Percentiles rank a stretch among this genome's conserved stretches.
phyloP scores from a whole-genome alignment of 2,329 filamentous ascomycete species.

The Lizonia empirigonia region DNA sequence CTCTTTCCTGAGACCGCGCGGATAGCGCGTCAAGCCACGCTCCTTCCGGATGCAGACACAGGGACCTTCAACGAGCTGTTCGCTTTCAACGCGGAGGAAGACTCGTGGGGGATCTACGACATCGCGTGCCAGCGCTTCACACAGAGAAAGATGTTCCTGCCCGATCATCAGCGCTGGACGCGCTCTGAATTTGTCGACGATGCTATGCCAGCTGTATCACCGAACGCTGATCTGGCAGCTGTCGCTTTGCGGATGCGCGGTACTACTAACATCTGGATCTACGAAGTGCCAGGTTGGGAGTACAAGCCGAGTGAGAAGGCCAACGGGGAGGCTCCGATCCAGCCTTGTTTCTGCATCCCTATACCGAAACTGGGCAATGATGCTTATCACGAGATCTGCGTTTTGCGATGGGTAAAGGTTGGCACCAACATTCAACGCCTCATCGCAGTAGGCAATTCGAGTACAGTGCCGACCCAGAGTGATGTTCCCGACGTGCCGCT shows the following conservation, averaged over 20 bases:
- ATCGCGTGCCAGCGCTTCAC: conserved; percentile 47
- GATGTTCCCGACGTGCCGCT: conserved; percentile 35
- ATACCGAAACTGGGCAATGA: conserved; percentile 40
- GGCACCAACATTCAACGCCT: conserved; percentile 41
- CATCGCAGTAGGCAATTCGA: conserved; percentile 47
- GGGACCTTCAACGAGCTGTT: conserved; percentile 50
- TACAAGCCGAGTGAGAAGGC: conserved; percentile 36
- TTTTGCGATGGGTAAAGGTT: conserved; percentile 45
- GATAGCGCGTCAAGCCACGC: conserved; percentile 47
- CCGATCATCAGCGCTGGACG: conserved; percentile 47
- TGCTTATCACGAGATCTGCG: conserved; percentile 45
- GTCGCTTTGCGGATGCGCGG: conserved; percentile 47
- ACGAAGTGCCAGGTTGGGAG: conserved; percentile 46
- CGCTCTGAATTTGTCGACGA: conserved; percentile 49
- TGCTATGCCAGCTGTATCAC: conserved; percentile 49
- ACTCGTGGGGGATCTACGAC: conserved; percentile 50
- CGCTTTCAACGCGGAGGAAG: conserved; percentile 49
- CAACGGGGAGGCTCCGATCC: conserved; percentile 39
- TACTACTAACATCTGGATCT: conserved; percentile 49
- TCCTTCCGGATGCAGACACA: conserved; percentile 47
- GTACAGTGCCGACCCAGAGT: conserved; percentile 25
- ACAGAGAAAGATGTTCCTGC: conserved; percentile 47
- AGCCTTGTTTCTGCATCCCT: conserved; percentile 47
- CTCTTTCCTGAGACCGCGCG: conserved; percentile 50
- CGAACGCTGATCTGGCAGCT: conserved; percentile 46